Evolutionary conservation across 148 eudicot species (phyloP).

Genomic region (Silene conica): DNA sequence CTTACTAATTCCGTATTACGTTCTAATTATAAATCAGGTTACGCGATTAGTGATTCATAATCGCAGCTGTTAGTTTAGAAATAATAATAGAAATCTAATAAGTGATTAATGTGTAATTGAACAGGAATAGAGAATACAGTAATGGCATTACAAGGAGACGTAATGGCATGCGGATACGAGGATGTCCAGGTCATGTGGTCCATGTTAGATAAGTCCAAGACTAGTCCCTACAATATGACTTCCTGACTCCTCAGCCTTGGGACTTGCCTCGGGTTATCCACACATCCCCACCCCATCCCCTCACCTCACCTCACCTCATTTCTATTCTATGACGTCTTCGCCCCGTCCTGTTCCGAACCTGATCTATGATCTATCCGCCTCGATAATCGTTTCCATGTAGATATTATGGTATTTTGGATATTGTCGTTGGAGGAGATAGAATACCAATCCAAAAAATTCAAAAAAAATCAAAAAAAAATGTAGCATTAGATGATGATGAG

Average conservation of each 20-base stretch:
- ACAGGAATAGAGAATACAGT: conserved; percentile 40
- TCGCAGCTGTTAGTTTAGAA: too few relatives aligned
- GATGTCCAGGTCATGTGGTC: conserved; percentile 97
- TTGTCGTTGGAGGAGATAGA: conserved; percentile 17
- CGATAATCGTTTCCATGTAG: conserved; percentile 26
- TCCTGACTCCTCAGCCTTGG: conserved; percentile 25
- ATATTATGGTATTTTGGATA: conserved; percentile 24
- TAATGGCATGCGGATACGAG: conserved; percentile 82
- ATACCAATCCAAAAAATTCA: too few relatives aligned
- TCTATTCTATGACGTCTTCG: conserved; percentile 1
- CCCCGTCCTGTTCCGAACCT: background rate
- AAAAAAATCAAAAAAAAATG: background rate
- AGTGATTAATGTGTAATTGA: background rate
- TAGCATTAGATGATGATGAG: background rate
- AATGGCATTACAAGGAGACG: conserved; percentile 76
- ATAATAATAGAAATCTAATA: too few relatives aligned
- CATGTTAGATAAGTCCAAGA: conserved; percentile 72
- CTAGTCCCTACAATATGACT: conserved; percentile 32
- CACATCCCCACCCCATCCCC: background rate
- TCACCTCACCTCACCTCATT: too few relatives aligned
- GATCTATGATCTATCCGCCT: conserved; percentile 1
- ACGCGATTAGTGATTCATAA: too few relatives aligned
- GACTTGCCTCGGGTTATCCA: conserved; percentile 10
- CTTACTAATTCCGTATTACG: too few relatives aligned
- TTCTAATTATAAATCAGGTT: too few relatives aligned